Evolutionary conservation across 1,284 basidiomycete species (phyloP).

Genomic region (Puccinia polysora): DNA sequence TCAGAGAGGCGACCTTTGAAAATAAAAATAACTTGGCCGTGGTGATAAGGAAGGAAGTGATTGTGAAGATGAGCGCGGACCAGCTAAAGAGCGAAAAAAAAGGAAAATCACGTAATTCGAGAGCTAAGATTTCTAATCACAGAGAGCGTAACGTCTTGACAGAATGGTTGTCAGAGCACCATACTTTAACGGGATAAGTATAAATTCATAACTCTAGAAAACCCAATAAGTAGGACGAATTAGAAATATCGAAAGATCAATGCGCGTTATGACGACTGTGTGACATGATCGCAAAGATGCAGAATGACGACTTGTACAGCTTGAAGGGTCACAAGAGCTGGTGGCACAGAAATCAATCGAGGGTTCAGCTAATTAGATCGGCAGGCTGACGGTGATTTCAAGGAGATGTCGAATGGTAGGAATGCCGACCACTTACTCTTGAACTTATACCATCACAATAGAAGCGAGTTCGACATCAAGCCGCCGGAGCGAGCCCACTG

Average conservation of each 20-base stretch:
- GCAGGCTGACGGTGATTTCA: background rate
- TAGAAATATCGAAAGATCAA: conserved; percentile 22
- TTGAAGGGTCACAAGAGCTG: conserved; percentile 15
- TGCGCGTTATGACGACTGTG: conserved; percentile 19
- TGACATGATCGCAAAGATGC: conserved; percentile 23
- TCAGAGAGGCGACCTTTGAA: conserved; percentile 8
- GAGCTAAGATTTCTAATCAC: conserved; percentile 18
- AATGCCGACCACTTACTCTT: conserved; percentile 4
- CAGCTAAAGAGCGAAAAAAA: background rate
- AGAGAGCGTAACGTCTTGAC: conserved; percentile 1
- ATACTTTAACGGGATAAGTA: conserved; percentile 23
- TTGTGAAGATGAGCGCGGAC: too few relatives aligned
- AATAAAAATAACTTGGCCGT: background rate
- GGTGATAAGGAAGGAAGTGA: too few relatives aligned
- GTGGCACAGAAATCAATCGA: background rate
- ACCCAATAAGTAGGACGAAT: conserved; percentile 30
- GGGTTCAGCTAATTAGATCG: background rate
- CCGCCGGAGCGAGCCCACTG: conserved; percentile 26
- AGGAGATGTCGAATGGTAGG: background rate
- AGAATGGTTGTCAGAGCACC: conserved; percentile 9
- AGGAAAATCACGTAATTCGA: too few relatives aligned
- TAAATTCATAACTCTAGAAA: conserved; percentile 26
- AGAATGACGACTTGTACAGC: conserved; percentile 25
- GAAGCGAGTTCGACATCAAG: conserved; percentile 20
- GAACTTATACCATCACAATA: conserved; percentile 5